Evolutionary conservation across 1,139 yeast species (phyloP).

Genomic region (Pneumocystis carinii): DNA sequence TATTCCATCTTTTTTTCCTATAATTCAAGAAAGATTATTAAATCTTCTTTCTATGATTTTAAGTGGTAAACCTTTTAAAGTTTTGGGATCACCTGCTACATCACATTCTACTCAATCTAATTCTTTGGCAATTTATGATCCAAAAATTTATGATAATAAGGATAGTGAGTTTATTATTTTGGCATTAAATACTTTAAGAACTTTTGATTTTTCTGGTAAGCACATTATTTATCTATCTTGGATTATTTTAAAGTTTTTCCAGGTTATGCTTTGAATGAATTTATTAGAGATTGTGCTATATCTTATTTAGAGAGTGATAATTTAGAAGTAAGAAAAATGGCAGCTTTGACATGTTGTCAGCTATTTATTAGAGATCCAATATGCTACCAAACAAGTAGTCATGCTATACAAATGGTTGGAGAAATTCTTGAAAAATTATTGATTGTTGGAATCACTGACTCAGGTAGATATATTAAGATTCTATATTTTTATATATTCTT

Average conservation of each 20-base stretch:
- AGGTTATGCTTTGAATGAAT: constrained; percentile 65
- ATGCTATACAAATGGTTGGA: constrained; percentile 70
- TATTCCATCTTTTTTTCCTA: constrained; percentile 65
- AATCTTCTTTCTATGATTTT: constrained; percentile 63
- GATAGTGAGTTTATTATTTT: constrained; percentile 46
- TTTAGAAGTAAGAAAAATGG: constrained; percentile 65
- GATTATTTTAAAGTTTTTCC: not conserved
- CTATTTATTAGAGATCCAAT: constrained; percentile 73
- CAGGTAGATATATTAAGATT: constrained; percentile 26
- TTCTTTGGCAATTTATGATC: constrained; percentile 65
- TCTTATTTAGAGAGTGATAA: constrained; percentile 68
- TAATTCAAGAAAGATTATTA: constrained; percentile 56
- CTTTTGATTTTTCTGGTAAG: constrained; percentile 45
- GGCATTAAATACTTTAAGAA: constrained; percentile 57
- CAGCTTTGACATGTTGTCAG: constrained; percentile 70
- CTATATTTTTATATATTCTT: not conserved
- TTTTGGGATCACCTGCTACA: constrained; percentile 82
- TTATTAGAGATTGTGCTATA: constrained; percentile 70
- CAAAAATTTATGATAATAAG: constrained; percentile 34
- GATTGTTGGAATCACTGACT: constrained; percentile 81
- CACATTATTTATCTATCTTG: not conserved
- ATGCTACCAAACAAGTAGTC: constrained; percentile 68
- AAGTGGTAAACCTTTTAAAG: constrained; percentile 66
- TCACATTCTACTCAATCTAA: constrained; percentile 35
- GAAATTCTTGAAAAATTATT: constrained; percentile 70